Conservation (phyloP, 306 rosid species). For the Citrullus mucosospermus region DNA sequence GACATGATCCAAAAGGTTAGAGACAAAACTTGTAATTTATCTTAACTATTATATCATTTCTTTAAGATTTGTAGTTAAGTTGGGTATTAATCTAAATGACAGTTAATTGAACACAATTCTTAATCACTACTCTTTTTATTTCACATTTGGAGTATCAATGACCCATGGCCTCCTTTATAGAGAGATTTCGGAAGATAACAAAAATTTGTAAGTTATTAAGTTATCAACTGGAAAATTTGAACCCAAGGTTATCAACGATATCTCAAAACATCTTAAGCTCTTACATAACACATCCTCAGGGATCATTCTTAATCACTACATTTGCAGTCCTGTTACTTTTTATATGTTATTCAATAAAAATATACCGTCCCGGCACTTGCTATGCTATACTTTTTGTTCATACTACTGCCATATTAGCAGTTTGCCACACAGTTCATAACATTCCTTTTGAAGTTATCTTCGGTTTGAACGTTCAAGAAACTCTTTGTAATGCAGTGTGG, state of each 20-base stretch:
- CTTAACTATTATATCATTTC: not conserved
- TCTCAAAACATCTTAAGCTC: not conserved
- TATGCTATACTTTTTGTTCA: not conserved
- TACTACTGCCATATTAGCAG: not conserved
- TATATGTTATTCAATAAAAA: not conserved
- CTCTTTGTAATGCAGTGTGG: constrained; percentile 54
- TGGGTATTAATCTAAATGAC: too few species aligned
- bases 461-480: constrained; percentile 4
- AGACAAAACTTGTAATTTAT: not conserved
- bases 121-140: not conserved
- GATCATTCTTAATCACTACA: not conserved
- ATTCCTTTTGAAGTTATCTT: not conserved
- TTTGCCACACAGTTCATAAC: not conserved
- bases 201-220: not conserved
- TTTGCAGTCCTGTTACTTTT: not conserved
- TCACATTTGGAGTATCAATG: not conserved
- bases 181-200: not conserved
- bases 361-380: not conserved
- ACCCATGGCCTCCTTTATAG: not conserved
- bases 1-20: not conserved
- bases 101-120: not conserved
- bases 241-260: not conserved
- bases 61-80: too few species aligned
- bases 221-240: not conserved
- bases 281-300: not conserved